These are phyloP conservation scores for Trametes gibbosa DNA, from an alignment of 768 basidiomycete genomes.

Conservation along the genomic window DNA sequence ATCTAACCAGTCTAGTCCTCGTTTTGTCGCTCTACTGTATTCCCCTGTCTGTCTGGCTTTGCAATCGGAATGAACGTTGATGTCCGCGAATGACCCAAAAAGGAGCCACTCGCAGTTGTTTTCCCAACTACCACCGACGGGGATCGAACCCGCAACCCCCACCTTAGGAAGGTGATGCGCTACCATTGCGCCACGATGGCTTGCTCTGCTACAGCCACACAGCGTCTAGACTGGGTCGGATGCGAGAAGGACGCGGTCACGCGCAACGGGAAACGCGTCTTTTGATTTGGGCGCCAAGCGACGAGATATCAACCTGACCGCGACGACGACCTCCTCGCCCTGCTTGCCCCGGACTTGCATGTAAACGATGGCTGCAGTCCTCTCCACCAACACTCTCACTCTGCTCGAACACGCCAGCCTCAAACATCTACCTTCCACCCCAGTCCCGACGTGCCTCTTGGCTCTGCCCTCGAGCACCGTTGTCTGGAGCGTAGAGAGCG, in stretches of 20 bases:
- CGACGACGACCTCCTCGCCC: background rate
- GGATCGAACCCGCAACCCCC: slow-evolving; percentile 36
- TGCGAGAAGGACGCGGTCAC: slow-evolving; percentile 7
- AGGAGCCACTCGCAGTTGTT: background rate
- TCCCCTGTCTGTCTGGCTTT: background rate
- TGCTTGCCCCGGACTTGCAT: background rate
- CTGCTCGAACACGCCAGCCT: slow-evolving; percentile 41
- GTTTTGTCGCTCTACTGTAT: background rate
- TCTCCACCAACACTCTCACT: slow-evolving; percentile 5
- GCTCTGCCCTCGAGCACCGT: slow-evolving; percentile 34
- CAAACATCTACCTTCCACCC: slow-evolving; percentile 38
- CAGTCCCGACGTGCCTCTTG: slow-evolving; percentile 4
- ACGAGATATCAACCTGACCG: slow-evolving; percentile 1
- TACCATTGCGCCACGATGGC: slow-evolving; percentile 36
- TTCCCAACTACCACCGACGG: slow-evolving; percentile 29
- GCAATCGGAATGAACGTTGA: background rate
- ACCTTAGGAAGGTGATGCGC: slow-evolving; percentile 37
- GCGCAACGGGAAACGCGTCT: background rate
- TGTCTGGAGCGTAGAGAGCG: slow-evolving; percentile 58
- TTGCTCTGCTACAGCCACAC: background rate
- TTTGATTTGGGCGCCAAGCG: background rate
- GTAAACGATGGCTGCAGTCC: slow-evolving; percentile 11
- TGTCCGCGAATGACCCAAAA: background rate
- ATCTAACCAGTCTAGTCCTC: background rate
- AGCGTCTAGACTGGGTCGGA: too few species aligned